A percentile compares a stretch with the other conserved stretches of the same genome.
phyloP scores from a whole-genome alignment of 306 rosid species.

The cucumber (Cucumis sativus) region Cucumber_9930_V3 NC_026659.2:5076501-5077000 shows the following conservation, averaged over 20 bases:
- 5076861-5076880: slow-evolving; percentile 78
- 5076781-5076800: slow-evolving; percentile 32
- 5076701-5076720: not conserved
- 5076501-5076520: not conserved
- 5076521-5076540: not conserved
- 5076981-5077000: slow-evolving; percentile 41
- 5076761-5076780: not conserved
- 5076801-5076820: slow-evolving; percentile 80
- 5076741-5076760: not conserved
- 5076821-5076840: slow-evolving; percentile 97
- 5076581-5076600: slow-evolving; percentile 82
- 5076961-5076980: slow-evolving; percentile 89
- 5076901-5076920: slow-evolving; percentile 60
- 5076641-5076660: slow-evolving; percentile 78
- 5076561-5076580: slow-evolving; percentile 40
- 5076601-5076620: slow-evolving; percentile 69
- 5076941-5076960: slow-evolving; percentile 74
- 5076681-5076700: not conserved
- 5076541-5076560: not conserved
- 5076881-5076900: slow-evolving; percentile 95
- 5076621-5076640: slow-evolving; percentile 60
- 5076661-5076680: slow-evolving; percentile 34
- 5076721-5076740: not conserved
- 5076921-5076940: slow-evolving; percentile 74
- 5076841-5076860: slow-evolving; percentile 79